phyloP scores from a whole-genome alignment of 2,329 filamentous ascomycete species.

The Aspergillus pseudotamarii region DNA sequence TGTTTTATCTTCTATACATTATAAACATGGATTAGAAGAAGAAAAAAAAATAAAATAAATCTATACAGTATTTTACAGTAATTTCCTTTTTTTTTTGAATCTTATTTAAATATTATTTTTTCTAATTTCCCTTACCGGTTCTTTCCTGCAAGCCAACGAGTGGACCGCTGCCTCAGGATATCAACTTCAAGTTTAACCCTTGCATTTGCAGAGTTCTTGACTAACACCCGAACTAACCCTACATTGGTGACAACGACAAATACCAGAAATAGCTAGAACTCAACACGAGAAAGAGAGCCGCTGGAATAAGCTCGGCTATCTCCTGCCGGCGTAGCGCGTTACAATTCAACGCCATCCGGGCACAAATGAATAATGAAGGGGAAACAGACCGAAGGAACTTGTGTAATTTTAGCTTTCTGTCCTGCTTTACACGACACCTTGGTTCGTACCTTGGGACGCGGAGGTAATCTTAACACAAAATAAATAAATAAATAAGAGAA shows the following conservation, averaged over 20 bases:
- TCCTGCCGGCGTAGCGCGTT: slow-evolving; percentile 1
- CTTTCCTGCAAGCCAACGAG: slow-evolving; percentile 19
- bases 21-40: neutral
- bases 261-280: neutral
- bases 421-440: slow-evolving; percentile 4
- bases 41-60: neutral
- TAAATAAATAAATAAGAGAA: neutral
- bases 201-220: slow-evolving; percentile 20
- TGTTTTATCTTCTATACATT: neutral
- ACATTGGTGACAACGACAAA: slow-evolving; percentile 2
- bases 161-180: slow-evolving; percentile 17
- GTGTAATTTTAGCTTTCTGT: slow-evolving; percentile 3
- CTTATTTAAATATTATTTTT: neutral
- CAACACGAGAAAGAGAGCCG: neutral
- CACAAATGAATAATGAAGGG: slow-evolving; percentile 6
- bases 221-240: slow-evolving; percentile 12
- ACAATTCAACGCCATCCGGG: neutral
- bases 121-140: slow-evolving; percentile 3
- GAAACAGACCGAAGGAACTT: neutral
- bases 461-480: neutral
- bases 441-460: neutral
- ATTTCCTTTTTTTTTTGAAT: neutral
- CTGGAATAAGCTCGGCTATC: slow-evolving; percentile 1
- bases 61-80: neutral
- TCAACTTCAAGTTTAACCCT: slow-evolving; percentile 17